phyloP scores from a whole-genome alignment of 805 yeast genomes.

The Yarrowia osloensis region DNA sequence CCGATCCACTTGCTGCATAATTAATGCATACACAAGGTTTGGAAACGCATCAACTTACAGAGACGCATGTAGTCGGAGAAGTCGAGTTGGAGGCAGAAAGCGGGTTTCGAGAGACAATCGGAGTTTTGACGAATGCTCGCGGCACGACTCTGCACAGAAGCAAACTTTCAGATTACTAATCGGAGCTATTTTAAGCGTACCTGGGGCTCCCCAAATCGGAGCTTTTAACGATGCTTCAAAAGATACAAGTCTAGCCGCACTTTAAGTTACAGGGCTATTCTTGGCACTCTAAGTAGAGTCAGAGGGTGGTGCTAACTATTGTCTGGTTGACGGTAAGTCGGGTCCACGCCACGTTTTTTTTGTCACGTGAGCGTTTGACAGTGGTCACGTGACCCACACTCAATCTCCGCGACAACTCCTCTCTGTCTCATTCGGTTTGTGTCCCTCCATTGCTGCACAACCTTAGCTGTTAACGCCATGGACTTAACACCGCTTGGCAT shows the following conservation, averaged over 20 bases:
- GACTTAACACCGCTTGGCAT: not conserved
- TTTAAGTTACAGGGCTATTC: not conserved
- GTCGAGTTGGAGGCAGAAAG: not conserved
- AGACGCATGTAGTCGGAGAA: not conserved
- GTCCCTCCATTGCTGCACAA: not conserved
- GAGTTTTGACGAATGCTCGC: no score
- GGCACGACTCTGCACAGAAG: no score
- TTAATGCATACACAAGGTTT: not conserved
- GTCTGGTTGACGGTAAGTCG: no score
- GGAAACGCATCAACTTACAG: not conserved
- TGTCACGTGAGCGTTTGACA: no score
- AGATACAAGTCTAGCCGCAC: conserved; percentile 6
- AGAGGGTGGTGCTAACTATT: no score
- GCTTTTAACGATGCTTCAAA: not conserved
- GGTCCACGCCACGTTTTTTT: no score
- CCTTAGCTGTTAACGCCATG: not conserved
- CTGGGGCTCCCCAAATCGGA: not conserved
- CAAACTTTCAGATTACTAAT: not conserved
- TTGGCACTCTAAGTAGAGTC: not conserved
- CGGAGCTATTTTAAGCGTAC: not conserved
- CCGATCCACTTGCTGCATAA: not conserved
- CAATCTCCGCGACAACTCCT: no score
- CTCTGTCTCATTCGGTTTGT: no score
- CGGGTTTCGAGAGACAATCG: no score
- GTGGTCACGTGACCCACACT: no score